Base-by-base conservation (phyloP, 345 rosid species). In the Bruguiera sexangula region DNA sequence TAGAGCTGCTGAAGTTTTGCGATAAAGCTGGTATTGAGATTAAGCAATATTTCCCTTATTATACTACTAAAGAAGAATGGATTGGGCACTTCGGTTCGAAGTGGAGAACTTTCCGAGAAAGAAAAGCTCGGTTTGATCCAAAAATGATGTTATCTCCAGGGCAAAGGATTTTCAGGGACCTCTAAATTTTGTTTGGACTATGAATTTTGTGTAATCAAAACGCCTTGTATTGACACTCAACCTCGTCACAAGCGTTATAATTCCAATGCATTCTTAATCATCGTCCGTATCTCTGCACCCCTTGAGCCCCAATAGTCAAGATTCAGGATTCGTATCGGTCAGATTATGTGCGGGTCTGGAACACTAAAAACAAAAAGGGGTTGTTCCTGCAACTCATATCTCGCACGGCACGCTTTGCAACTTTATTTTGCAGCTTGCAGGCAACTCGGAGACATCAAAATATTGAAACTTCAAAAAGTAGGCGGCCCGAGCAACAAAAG, bases 41-140 rank as follows among this genome's bases (percentile, higher is more conserved):
- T 30, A 92, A 91, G 80, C 90, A 82, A 68, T 95, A 95, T 74
- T 86, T 95, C 62, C 92, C 90, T 30, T 74, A 78, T 73, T 78
- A 85, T 77, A 68, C 65, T 8, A 82, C 57, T 3, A 79, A 65
- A 68, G 79, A 81, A 66, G 87, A 83, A 8, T 95, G 99, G 99
- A 39, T 65, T 19, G 75, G 75, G 21, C 96, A 95, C 77, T 92
- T 92, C 64, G 93, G 96, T 24, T 67, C 88, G n/a, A 92, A 86
- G 76, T 95, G 99, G 99, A 26, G 5, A 22, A 75, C 60, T 43
- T 92, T 88, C 63, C 43, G 54, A n/a, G 73, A 74, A 43, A 84
- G 85, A 52, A 95, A 95, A 81, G 62, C 69, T 10, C 78, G 57
- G 66, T 95, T 86, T 85, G 99, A 95, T 85, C 99, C 96, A 5